Percentiles rank a stretch among this genome's conserved stretches.
These are phyloP conservation scores for Boletus fagicola DNA, from an alignment of 768 basidiomycete genomes.

Conservation along the genomic window DNA sequence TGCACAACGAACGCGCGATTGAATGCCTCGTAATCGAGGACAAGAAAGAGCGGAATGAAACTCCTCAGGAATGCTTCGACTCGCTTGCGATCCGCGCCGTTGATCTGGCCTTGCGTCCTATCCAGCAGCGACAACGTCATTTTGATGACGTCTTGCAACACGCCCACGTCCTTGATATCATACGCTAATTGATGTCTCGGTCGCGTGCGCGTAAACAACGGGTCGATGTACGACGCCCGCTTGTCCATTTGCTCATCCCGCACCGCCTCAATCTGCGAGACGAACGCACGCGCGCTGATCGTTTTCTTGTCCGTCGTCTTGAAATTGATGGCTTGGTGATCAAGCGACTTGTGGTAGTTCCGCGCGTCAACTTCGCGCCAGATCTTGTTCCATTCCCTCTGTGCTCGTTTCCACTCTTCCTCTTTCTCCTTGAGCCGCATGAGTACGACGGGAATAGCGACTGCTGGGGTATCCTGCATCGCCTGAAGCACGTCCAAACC, in stretches of 20 bases:
- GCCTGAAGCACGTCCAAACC: conserved; percentile 80
- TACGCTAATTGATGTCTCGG: conserved; percentile 81
- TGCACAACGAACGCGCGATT: conserved; percentile 66
- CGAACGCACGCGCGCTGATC: conserved; percentile 69
- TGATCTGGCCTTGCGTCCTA: conserved; percentile 75
- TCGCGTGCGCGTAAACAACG: conserved; percentile 55
- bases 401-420: conserved; percentile 97
- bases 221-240: conserved; percentile 58
- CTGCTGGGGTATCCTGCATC: conserved; percentile 88
- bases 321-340: conserved; percentile 91
- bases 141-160: conserved; percentile 86
- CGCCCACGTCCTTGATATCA: conserved; percentile 65
- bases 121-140: conserved; percentile 89
- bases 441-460: conserved; percentile 89
- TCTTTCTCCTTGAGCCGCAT: conserved; percentile 92
- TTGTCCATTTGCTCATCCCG: conserved; percentile 79
- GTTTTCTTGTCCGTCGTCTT: conserved; percentile 88
- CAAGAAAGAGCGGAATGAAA: conserved; percentile 75
- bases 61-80: conserved; percentile 82
- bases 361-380: conserved; percentile 96
- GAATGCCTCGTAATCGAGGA: conserved; percentile 67
- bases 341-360: conserved; percentile 91
- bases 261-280: conserved; percentile 81
- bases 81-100: conserved; percentile 66
- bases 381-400: conserved; percentile 97